Evolutionary conservation across 2,329 filamentous ascomycete genomes (phyloP).

Genomic region (Trichoderma atrobrunneum): DNA sequence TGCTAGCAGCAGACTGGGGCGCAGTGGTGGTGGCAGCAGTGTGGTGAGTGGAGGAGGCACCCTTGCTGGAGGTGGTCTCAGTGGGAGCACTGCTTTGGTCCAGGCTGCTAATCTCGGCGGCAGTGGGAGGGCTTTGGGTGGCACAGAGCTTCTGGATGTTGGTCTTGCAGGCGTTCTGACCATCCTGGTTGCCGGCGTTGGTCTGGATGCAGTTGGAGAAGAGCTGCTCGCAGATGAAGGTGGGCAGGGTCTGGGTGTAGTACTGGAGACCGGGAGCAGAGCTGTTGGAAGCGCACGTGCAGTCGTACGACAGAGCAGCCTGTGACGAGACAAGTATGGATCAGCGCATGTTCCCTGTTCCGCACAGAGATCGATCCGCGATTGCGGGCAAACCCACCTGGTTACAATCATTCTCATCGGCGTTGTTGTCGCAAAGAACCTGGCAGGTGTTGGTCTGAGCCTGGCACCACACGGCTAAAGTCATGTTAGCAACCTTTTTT

Average conservation of each 20-base stretch:
- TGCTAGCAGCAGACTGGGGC: constrained; percentile 21
- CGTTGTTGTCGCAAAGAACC: constrained; percentile 43
- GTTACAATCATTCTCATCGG: constrained; percentile 44
- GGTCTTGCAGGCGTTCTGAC: constrained; percentile 48
- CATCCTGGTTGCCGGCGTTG: constrained; percentile 41
- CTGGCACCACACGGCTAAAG: constrained; percentile 49
- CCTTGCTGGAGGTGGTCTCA: constrained; percentile 27
- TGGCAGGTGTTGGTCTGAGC: constrained; percentile 51
- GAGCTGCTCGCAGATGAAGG: constrained; percentile 51
- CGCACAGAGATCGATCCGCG: neutral
- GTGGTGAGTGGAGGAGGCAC: constrained; percentile 26
- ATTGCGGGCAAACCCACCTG: constrained; percentile 38
- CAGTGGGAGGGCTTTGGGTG: constrained; percentile 34
- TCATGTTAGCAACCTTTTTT: constrained; percentile 4
- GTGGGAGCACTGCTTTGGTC: constrained; percentile 16
- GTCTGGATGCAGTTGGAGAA: constrained; percentile 46
- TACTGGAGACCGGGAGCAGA: constrained; percentile 51
- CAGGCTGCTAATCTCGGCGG: constrained; percentile 25
- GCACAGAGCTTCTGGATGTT: constrained; percentile 50
- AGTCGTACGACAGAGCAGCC: constrained; percentile 46
- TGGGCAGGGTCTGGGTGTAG: constrained; percentile 52
- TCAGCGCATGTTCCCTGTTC: constrained; percentile 16
- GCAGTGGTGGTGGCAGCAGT: constrained; percentile 19
- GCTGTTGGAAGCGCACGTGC: constrained; percentile 48
- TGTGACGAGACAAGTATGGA: constrained; percentile 26